Evolutionary conservation across 495 filamentous ascomycete genomes (phyloP).

Genomic region (Aspergillus diversus): DNA sequence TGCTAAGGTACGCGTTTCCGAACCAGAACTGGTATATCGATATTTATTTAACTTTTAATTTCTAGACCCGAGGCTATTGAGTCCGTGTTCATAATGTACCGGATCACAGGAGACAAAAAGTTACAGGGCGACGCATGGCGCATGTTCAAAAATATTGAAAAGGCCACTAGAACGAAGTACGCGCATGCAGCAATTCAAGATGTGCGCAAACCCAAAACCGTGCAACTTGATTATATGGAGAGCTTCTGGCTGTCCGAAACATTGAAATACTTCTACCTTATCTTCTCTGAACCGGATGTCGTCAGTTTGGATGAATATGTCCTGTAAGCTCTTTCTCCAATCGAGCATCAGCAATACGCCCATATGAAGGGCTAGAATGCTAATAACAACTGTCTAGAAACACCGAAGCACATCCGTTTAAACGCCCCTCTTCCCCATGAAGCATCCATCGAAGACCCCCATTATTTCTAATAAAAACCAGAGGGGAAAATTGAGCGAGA

Average conservation of each 20-base stretch:
- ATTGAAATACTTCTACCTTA: slow-evolving; percentile 90
- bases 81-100: slow-evolving; percentile 74
- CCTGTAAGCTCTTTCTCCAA: slow-evolving; percentile 42
- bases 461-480: too few relatives aligned
- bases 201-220: slow-evolving; percentile 46
- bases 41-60: slow-evolving; percentile 11
- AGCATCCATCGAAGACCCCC: not conserved
- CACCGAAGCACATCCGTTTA: slow-evolving; percentile 78
- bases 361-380: not conserved
- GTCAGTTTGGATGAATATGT: slow-evolving; percentile 74
- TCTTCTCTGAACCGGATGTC: slow-evolving; percentile 73
- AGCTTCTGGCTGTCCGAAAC: slow-evolving; percentile 75
- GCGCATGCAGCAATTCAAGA: slow-evolving; percentile 63
- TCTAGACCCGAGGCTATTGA: slow-evolving; percentile 69
- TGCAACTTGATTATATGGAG: slow-evolving; percentile 55
- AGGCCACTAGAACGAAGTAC: slow-evolving; percentile 59
- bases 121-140: slow-evolving; percentile 72
- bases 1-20: slow-evolving; percentile 56
- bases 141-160: slow-evolving; percentile 71
- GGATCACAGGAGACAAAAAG: slow-evolving; percentile 70
- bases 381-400: slow-evolving; percentile 48
- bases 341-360: not conserved
- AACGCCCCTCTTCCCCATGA: slow-evolving; percentile 39
- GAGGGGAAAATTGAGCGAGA: too few relatives aligned
- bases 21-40: not conserved